Percentiles rank a stretch among this genome's conserved stretches.
Evolutionary conservation across 176 grass and related monocot species (phyloP).

Genomic region (Oropetium thomaeum): DNA sequence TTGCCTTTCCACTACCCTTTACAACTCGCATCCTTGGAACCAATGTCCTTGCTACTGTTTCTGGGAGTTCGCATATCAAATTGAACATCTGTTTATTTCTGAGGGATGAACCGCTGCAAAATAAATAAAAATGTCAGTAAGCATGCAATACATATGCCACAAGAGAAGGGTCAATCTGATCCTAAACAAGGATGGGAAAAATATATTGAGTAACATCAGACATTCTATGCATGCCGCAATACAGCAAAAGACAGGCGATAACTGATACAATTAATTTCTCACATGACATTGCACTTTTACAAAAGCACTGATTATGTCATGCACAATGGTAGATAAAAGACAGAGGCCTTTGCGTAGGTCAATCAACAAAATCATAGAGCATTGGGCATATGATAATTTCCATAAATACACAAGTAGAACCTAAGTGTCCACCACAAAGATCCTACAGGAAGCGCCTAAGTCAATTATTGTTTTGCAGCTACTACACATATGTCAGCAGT

Average conservation of each 20-base stretch:
- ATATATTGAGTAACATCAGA: not conserved
- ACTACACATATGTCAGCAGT: not conserved
- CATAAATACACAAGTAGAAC: not conserved
- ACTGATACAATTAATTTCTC: not conserved
- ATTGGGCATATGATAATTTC: not conserved
- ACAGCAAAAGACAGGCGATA: not conserved
- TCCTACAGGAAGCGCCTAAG: not conserved
- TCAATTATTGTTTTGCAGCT: not conserved
- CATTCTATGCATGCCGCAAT: not conserved
- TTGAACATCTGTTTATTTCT: slow-evolving; percentile 99
- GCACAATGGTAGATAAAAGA: not conserved
- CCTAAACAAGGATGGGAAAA: not conserved
- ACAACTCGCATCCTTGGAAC: slow-evolving; percentile 96
- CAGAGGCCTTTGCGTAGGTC: not conserved
- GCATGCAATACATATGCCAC: not conserved
- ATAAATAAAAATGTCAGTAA: slow-evolving; percentile 28
- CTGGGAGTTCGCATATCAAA: slow-evolving; percentile 96
- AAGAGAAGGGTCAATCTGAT: not conserved
- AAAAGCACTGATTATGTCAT: not conserved
- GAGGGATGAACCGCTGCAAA: slow-evolving; percentile 82
- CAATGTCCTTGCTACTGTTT: slow-evolving; percentile 96
- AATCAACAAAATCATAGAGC: not conserved
- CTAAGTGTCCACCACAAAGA: not conserved
- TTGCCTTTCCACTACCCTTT: slow-evolving; percentile 95
- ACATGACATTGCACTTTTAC: not conserved